These are phyloP conservation scores for Rossbeevera mucosa DNA, from an alignment of 768 basidiomycete genomes.

Conservation along the genomic window DNA sequence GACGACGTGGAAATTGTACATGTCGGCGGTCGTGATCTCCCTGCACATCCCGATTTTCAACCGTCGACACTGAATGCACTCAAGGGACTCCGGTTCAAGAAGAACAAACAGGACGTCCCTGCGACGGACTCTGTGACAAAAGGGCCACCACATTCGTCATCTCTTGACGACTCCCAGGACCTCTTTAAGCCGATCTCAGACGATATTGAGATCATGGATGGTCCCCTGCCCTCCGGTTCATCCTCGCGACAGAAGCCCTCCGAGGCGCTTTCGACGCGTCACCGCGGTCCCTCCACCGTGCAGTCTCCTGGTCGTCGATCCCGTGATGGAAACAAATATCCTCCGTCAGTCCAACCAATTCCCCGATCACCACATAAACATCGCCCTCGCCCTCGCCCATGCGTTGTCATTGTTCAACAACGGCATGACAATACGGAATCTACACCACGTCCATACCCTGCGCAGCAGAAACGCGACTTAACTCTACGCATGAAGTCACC, in stretches of 20 bases:
- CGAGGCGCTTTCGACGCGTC: conserved; percentile 2
- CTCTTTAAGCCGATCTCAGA: conserved; percentile 18
- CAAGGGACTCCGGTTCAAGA: conserved; percentile 34
- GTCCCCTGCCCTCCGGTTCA: not conserved
- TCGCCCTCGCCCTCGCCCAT: conserved; percentile 19
- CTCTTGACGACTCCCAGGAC: conserved; percentile 22
- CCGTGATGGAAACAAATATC: not conserved
- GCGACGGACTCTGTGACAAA: conserved; percentile 1
- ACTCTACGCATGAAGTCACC: conserved; percentile 6
- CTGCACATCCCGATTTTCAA: conserved; percentile 23
- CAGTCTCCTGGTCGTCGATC: not conserved
- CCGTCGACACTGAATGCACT: conserved; percentile 5
- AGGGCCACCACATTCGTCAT: conserved; percentile 19
- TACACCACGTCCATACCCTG: conserved; percentile 13
- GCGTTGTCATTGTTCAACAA: conserved; percentile 1
- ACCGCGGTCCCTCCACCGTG: not conserved
- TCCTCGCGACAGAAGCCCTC: not conserved
- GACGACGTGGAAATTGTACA: conserved; percentile 9
- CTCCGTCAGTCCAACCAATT: not conserved
- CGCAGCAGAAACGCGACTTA: not conserved
- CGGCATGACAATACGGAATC: conserved; percentile 13
- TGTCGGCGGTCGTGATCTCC: conserved; percentile 12
- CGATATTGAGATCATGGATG: conserved; percentile 7
- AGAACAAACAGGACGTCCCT: conserved; percentile 18
- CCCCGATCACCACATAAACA: not conserved